phyloP scores from a whole-genome alignment of 192 early-diverging fungal species.

The Diversispora eburnea region DNA sequence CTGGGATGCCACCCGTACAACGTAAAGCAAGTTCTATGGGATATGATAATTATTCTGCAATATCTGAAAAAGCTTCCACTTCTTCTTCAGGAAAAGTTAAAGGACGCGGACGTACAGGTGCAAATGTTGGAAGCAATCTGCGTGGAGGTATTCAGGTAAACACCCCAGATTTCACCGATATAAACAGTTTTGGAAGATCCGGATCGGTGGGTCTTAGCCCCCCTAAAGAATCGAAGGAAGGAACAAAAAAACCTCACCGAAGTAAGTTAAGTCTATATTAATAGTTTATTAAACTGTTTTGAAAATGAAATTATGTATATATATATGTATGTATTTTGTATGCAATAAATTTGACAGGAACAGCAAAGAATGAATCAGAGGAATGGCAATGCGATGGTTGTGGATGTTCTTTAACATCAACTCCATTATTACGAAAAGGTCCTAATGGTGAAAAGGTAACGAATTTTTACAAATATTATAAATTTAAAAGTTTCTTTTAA shows the following conservation, averaged over 20 bases:
- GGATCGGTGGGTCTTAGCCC: slow-evolving; percentile 9
- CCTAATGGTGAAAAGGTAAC: slow-evolving; percentile 20
- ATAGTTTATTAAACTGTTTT: too few relatives aligned
- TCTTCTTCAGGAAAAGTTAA: slow-evolving; percentile 33
- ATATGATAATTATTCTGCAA: slow-evolving; percentile 32
- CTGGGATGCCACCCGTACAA: slow-evolving; percentile 20
- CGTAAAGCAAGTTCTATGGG: slow-evolving; percentile 32
- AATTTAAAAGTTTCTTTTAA: too few relatives aligned
- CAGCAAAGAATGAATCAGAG: slow-evolving; percentile 15
- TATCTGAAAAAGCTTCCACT: slow-evolving; percentile 12
- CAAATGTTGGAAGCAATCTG: slow-evolving; percentile 4
- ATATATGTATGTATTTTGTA: not conserved
- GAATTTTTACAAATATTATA: not conserved
- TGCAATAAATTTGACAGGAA: not conserved
- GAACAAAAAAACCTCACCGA: slow-evolving; percentile 7
- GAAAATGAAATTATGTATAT: not conserved
- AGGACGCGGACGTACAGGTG: slow-evolving; percentile 25
- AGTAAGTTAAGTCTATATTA: not conserved
- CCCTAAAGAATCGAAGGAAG: slow-evolving; percentile 9
- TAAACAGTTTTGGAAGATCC: slow-evolving; percentile 2
- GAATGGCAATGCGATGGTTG: slow-evolving; percentile 22
- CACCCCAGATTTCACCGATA: not conserved
- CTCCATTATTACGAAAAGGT: slow-evolving; percentile 18
- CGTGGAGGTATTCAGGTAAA: not conserved
- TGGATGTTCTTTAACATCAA: slow-evolving; percentile 5